Evolutionary conservation across 2,329 filamentous ascomycete species (phyloP).

Genomic region (Fusarium continuum): DNA sequence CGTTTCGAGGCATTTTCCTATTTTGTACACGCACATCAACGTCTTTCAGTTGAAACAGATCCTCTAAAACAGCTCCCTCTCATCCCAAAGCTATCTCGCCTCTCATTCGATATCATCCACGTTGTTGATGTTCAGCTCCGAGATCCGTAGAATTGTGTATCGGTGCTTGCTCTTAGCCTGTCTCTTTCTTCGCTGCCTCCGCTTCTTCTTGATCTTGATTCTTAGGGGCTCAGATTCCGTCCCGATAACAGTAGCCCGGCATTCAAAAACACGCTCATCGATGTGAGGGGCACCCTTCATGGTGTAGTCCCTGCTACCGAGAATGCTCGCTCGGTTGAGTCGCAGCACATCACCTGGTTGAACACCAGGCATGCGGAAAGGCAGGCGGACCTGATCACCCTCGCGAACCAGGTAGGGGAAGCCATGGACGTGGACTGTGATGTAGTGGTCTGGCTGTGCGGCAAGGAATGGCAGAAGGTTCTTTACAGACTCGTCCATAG

Average conservation of each 20-base stretch:
- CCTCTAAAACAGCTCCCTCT: conserved; percentile 4
- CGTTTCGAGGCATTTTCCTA: conserved; percentile 33
- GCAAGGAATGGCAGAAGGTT: conserved; percentile 74
- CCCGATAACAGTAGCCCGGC: conserved; percentile 84
- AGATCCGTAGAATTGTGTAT: conserved; percentile 86
- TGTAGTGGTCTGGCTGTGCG: conserved; percentile 79
- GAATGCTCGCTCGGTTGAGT: conserved; percentile 81
- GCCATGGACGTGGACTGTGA: conserved; percentile 81
- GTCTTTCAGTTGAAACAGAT: conserved; percentile 15
- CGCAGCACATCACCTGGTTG: conserved; percentile 85
- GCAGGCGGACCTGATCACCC: conserved; percentile 79
- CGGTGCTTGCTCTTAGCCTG: conserved; percentile 88
- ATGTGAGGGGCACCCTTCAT: conserved; percentile 83
- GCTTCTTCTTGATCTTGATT: conserved; percentile 82
- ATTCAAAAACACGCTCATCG: conserved; percentile 85
- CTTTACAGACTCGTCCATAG: conserved; percentile 65
- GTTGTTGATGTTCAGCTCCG: conserved; percentile 75
- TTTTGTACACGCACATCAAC: conserved; percentile 39
- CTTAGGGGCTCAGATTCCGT: conserved; percentile 83
- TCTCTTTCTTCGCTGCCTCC: conserved; percentile 76
- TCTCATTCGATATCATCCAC: conserved; percentile 52
- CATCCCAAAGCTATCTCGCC: conserved; percentile 8
- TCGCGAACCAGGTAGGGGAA: conserved; percentile 81
- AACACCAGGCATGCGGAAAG: conserved; percentile 81
- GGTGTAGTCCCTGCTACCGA: conserved; percentile 92